phyloP scores from a whole-genome alignment of 176 grass and related monocot genomes.

The Eleusine indica region DNA sequence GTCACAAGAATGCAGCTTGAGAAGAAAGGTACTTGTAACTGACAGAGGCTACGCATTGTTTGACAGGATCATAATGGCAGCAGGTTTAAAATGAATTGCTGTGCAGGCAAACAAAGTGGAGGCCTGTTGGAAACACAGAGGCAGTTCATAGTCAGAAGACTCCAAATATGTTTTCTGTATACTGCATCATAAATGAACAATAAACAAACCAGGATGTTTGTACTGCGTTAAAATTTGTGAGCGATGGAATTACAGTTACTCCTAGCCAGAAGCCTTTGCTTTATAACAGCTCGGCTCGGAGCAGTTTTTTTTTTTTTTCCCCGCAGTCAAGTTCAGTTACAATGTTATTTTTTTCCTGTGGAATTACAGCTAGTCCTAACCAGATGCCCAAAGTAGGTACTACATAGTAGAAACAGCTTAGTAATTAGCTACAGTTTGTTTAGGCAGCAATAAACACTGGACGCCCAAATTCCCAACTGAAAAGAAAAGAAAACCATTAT shows the following conservation, averaged over 20 bases:
- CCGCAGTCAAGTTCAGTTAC: not conserved
- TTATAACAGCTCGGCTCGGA: not conserved
- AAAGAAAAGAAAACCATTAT: not conserved
- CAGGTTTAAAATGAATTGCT: not conserved
- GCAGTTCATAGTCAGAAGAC: slow-evolving; percentile 19
- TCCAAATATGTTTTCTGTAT: not conserved
- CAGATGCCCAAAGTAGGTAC: not conserved
- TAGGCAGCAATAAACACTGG: slow-evolving; percentile 8
- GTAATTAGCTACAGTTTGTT: not conserved
- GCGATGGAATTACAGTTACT: not conserved
- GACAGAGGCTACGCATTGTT: slow-evolving; percentile 22
- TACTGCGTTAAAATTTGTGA: not conserved
- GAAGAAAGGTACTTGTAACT: not conserved
- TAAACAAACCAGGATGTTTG: slow-evolving; percentile 1
- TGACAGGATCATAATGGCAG: not conserved
- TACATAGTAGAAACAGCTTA: not conserved
- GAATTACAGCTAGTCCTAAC: not conserved
- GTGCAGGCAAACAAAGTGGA: not conserved
- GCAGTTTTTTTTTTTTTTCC: not conserved
- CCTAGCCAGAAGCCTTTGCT: not conserved
- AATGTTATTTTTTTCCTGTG: not conserved
- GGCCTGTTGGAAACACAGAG: not conserved
- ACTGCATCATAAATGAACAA: not conserved
- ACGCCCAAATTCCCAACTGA: slow-evolving; percentile 2
- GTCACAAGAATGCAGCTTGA: not conserved